A percentile compares a stretch with the other conserved stretches of the same genome.
Evolutionary conservation across 1,139 yeast genomes (phyloP).

Genomic region (Lodderomyces metapsilosis): DNA sequence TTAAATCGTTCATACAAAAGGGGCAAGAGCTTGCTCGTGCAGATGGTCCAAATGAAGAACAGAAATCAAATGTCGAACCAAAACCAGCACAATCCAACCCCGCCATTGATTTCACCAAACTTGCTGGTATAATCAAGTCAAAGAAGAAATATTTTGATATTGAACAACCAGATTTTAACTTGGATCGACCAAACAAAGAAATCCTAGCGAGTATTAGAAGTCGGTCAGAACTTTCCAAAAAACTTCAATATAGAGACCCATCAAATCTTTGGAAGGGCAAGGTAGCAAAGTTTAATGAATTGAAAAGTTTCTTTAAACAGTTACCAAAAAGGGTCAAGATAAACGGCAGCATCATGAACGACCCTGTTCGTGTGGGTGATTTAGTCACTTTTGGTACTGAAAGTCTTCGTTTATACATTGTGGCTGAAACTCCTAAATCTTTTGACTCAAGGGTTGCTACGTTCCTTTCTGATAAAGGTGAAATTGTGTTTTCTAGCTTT

Average conservation of each 20-base stretch:
- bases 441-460: constrained; percentile 41
- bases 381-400: constrained; percentile 34
- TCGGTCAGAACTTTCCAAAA: constrained; percentile 5
- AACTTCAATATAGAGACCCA: constrained; percentile 20
- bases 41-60: neutral
- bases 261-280: constrained; percentile 21
- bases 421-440: constrained; percentile 31
- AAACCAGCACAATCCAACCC: neutral
- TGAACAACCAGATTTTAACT: constrained; percentile 7
- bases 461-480: constrained; percentile 56
- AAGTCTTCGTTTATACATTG: constrained; percentile 30
- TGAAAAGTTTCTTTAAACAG: constrained; percentile 13
- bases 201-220: constrained; percentile 6
- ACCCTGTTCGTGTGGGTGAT: constrained; percentile 37
- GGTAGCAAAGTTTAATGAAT: constrained; percentile 2
- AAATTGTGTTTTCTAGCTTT: constrained; percentile 47
- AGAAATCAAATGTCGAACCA: neutral
- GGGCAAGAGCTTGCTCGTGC: neutral
- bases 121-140: constrained; percentile 2
- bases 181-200: constrained; percentile 5
- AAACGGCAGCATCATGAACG: constrained; percentile 22
- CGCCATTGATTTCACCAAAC: neutral
- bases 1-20: neutral
- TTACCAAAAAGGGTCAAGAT: constrained; percentile 25
- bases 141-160: constrained; percentile 3